These are phyloP conservation scores for Allium cepa DNA, from an alignment of 106 monocot species.

Conservation along the genomic window DNA sequence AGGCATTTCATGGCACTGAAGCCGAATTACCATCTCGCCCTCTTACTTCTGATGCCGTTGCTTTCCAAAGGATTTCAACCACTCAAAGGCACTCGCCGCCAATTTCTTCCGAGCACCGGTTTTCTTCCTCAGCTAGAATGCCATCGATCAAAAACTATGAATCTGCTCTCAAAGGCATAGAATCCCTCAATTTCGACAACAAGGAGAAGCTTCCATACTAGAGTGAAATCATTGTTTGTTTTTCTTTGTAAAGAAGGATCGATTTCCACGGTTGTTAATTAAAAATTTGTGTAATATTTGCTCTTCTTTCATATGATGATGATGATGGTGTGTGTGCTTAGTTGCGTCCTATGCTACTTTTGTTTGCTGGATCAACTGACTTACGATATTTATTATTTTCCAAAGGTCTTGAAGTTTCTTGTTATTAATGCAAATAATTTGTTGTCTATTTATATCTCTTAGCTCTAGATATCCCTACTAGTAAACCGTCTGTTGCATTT, in stretches of 20 bases:
- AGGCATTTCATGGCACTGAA: constrained; percentile 11
- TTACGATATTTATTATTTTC: background rate
- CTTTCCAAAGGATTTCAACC: constrained; percentile 26
- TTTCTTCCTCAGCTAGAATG: constrained; percentile 41
- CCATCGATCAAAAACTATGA: constrained; percentile 51
- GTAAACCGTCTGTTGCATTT: too few species aligned
- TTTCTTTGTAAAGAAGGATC: background rate
- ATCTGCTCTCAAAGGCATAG: constrained; percentile 62
- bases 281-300: background rate
- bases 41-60: constrained; percentile 27
- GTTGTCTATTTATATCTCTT: background rate
- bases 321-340: background rate
- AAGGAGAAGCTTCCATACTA: constrained; percentile 25
- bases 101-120: constrained; percentile 31
- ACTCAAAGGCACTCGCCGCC: constrained; percentile 41
- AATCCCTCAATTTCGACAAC: constrained; percentile 47
- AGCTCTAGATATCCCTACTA: too few species aligned
- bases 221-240: constrained; percentile 2
- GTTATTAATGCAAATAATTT: background rate
- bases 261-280: background rate
- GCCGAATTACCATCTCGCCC: constrained; percentile 14
- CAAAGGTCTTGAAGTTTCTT: background rate
- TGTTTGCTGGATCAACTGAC: background rate
- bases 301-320: too few species aligned
- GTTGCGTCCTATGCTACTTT: background rate